Base-by-base conservation (phyloP, 23 red algal species). In the Gracilaria vermiculophylla region DNA sequence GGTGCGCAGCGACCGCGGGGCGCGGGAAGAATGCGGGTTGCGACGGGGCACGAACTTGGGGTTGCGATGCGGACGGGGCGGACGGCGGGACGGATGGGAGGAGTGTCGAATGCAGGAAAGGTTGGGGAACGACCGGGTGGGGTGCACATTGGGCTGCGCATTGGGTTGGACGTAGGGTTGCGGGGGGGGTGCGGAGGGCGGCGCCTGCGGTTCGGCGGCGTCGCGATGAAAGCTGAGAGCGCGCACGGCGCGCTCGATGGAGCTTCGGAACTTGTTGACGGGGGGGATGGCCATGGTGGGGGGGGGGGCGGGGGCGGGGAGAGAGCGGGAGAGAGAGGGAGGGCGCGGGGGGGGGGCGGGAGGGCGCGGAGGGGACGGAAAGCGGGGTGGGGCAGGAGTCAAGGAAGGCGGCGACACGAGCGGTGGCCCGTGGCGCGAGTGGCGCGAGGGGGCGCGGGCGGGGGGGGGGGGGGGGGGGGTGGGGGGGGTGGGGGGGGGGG, bases 61-160 rank as follows among this genome's bases (percentile, higher is more conserved):
- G 2, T 49, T 53, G 31, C 60, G 54, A 45, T 64, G 78, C 12
- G 50, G 31, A 2, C 50, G 74, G 5, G 74, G 50, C 2, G 74
- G 31, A 57, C 74, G 74, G 7, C 56, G 55, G 11, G 42, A 43
- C 13, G 27, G 32, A 12, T 43, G 53, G 4, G 78, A 82, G 34
- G 54, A 29, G 51, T 60, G 54, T 17, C 54, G 39, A 33, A 60
- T 64, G 37, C 54, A 28, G 21, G 78, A 64, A 16, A 62, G 53
- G 17, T 57, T 79, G 48, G 76, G 54, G 23, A 79, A 61, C 49
- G 54, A 79, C 33, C 54, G 76, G 20, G 50, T 79, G 50, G 76
- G n/a, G 8, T 56, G 54, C 3, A 58, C 54, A 24, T 56, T 79
- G 50, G 78, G 78, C 14, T 53, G 44, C 16, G 74, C 3, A 10